Evolutionary conservation across 345 rosid genomes (phyloP), one percentile per base, ranked within the genome.

Genomic region (Linum lewisii): DNA sequence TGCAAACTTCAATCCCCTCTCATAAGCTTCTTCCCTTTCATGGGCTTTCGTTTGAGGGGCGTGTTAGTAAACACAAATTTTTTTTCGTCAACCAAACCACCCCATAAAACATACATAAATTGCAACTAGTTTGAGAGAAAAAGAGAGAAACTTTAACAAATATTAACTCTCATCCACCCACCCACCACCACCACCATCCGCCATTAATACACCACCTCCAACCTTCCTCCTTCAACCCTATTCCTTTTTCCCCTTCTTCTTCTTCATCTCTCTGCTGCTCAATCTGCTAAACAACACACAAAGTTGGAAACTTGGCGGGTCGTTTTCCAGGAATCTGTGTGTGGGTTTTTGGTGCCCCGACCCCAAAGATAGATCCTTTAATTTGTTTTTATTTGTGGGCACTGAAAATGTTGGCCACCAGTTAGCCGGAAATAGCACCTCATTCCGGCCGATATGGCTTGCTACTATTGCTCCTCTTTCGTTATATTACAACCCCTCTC

Each of bases 181-280:
- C 47, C 47, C 56, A 20, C 56, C 16, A 7, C 16, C 53, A 5
- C 53, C 19, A 13, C 54, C 54, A 14, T 9, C 24, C 25, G 14
- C 15, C 56, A 52, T 52, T 52, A 20, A 20, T 52, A 52, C 23
- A n/a, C n/a, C n/a, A n/a, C n/a, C n/a, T n/a, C n/a, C 23, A 52
- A 6, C 23, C 8, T 10, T 5, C 3, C 25, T 15, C 81, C n/a
- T n/a, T n/a, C n/a, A 75, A 60, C 75, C 73, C 81, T 75, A 73
- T 72, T 72, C 62, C 61, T 59, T 57, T 73, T 57, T 23, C 59
- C 18, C 47, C 73, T 64, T 69, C 59, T 54, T 65, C 29, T 44
- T 53, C 53, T 38, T 50, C 44, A 38, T 57, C 21, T 72, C 54
- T 57, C 44, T 58, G 69, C n/a, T n/a, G n/a, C n/a, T n/a, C n/a